Base-by-base conservation (phyloP, 2,329 filamentous ascomycete genomes). In the Diaporthe ampelina region DNA sequence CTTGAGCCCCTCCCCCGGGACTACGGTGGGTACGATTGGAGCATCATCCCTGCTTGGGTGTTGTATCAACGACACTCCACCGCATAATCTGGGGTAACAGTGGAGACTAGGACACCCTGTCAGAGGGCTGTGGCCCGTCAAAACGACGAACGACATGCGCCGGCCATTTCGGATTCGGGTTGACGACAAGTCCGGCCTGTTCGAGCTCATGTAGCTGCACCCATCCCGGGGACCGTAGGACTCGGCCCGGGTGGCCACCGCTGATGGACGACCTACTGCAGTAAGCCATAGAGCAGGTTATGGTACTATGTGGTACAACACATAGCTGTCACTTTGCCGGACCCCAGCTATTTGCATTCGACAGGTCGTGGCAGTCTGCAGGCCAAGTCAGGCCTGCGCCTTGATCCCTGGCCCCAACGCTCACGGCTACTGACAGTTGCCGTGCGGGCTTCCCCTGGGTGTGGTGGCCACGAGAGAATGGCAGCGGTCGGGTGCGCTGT, bases 41-140 rank as follows among this genome's bases (percentile, higher is more conserved):
- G 71, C 71, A 48, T 69, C 52, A 73, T 73, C 71, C 71, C 71
- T 73, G 71, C 61, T 24, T 65, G 43, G 50, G 59, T 45, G 29
- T 40, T 32, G 61, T 50, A 50, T 65, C 61, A 65, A 50, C 43
- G n/a, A 65, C 40, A 65, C 61, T 65, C 61, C 61, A 65, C 61
- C 43, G 61, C 69, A 71, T 70, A 59, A 59, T 52, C 69, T 61
- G 69, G 56, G 54, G 69, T 71, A 59, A 52, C 69, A 71, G 69
- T 71, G 69, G 69, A 52, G 69, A 71, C 54, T 52, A 26, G 57
- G 69, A 71, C 29, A 61, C 69, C 56, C 56, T 71, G 56, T 71
- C 43, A 59, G 43, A 50, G 56, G 26, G 26, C 43, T 40, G 37
- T 50, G 26, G 43, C 43, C 29, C 40, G 43, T 61, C 54, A 32